phyloP scores from a whole-genome alignment of 2,329 filamentous ascomycete genomes.

The Neofusicoccum umdonicola region DNA sequence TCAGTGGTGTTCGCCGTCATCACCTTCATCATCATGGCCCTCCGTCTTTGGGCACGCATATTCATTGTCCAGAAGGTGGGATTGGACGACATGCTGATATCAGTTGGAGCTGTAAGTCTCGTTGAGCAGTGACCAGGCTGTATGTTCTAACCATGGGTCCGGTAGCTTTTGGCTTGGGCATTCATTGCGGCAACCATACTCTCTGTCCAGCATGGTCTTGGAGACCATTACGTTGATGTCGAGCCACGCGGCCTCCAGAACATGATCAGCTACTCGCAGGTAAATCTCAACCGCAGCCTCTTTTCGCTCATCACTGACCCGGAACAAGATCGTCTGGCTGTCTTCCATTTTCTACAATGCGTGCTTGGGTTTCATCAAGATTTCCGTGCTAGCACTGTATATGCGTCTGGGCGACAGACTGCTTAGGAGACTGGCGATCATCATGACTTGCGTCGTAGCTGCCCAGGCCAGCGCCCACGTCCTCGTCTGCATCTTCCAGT shows the following conservation, averaged over 20 bases:
- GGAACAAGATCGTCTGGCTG: slow-evolving; percentile 39
- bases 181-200: slow-evolving; percentile 37
- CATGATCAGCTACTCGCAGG: slow-evolving; percentile 26
- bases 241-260: slow-evolving; percentile 23
- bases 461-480: slow-evolving; percentile 28
- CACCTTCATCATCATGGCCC: slow-evolving; percentile 36
- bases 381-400: slow-evolving; percentile 46
- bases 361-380: slow-evolving; percentile 47
- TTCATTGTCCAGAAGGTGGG: slow-evolving; percentile 36
- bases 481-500: slow-evolving; percentile 25
- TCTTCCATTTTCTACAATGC: slow-evolving; percentile 51
- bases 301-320: neutral
- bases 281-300: neutral
- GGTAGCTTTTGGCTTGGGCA: slow-evolving; percentile 33
- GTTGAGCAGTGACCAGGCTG: slow-evolving; percentile 21
- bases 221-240: slow-evolving; percentile 27
- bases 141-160: neutral
- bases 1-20: slow-evolving; percentile 39
- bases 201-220: slow-evolving; percentile 24
- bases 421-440: slow-evolving; percentile 36
- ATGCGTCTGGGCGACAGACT: slow-evolving; percentile 42
- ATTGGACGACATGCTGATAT: slow-evolving; percentile 30
- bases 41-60: slow-evolving; percentile 42
- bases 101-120: slow-evolving; percentile 24
- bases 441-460: slow-evolving; percentile 43